A percentile compares a stretch with the other conserved stretches of the same genome.
These are phyloP conservation scores for Houttuynia cordata DNA, from an alignment of 164 flowering plant genomes.

Conservation along the genomic window DNA sequence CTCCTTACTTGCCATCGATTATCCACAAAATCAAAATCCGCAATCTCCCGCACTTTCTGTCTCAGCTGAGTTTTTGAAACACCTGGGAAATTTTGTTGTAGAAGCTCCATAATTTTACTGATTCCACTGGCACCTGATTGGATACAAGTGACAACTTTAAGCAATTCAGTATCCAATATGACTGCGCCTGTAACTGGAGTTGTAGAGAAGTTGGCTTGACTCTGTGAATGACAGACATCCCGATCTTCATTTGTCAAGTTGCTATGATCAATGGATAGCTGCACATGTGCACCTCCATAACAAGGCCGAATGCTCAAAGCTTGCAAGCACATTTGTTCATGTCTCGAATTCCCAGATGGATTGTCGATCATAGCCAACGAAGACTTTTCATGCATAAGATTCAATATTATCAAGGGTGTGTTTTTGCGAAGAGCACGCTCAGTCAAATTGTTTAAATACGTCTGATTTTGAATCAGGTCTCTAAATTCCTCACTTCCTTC, in stretches of 20 bases:
- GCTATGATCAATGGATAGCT: constrained; percentile 18
- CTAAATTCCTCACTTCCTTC: constrained; percentile 37
- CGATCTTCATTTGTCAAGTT: constrained; percentile 21
- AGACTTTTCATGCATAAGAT: constrained; percentile 65
- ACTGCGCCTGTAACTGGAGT: constrained; percentile 15
- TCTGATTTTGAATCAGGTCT: constrained; percentile 44
- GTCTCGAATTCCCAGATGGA: constrained; percentile 35
- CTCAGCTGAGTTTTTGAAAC: constrained; percentile 46
- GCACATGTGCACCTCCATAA: constrained; percentile 28
- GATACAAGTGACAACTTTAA: constrained; percentile 48
- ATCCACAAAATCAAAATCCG: constrained; percentile 66
- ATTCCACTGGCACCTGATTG: constrained; percentile 49
- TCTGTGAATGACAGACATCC: constrained; percentile 22
- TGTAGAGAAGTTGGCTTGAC: constrained; percentile 13
- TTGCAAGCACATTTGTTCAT: constrained; percentile 61
- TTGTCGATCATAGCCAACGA: constrained; percentile 32
- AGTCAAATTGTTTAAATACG: constrained; percentile 49
- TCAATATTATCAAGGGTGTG: constrained; percentile 63
- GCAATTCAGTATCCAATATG: constrained; percentile 48
- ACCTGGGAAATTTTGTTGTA: constrained; percentile 52
- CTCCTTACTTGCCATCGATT: constrained; percentile 60
- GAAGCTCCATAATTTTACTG: constrained; percentile 43
- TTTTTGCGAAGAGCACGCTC: constrained; percentile 80
- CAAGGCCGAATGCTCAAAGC: constrained; percentile 48
- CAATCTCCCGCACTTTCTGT: constrained; percentile 70